These are phyloP conservation scores for Lipomyces japonicus DNA, from an alignment of 805 yeast genomes.

Conservation along the genomic window DNA sequence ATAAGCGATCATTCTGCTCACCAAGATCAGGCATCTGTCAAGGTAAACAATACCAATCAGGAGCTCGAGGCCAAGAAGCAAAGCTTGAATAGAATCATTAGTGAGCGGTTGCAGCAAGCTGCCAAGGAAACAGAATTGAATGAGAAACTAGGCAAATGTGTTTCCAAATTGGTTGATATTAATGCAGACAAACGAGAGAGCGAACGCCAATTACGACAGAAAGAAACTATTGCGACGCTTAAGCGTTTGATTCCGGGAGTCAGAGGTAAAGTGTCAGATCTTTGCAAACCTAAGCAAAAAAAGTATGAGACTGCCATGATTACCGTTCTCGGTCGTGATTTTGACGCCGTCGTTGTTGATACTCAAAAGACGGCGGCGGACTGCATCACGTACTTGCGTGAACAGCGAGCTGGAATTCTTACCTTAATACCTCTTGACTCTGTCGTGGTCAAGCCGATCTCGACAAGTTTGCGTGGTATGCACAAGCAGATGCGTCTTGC, in stretches of 20 bases:
- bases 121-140: conserved; percentile 58
- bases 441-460: conserved; percentile 55
- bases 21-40: conserved; percentile 34
- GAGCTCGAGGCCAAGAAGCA: conserved; percentile 30
- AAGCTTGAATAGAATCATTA: conserved; percentile 7
- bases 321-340: conserved; percentile 70
- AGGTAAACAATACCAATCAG: conserved; percentile 31
- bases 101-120: conserved; percentile 28
- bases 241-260: conserved; percentile 81
- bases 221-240: conserved; percentile 69
- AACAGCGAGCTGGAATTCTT: conserved; percentile 78
- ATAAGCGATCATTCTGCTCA: conserved; percentile 41
- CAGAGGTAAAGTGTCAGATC: conserved; percentile 71
- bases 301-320: conserved; percentile 71
- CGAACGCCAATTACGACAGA: conserved; percentile 58
- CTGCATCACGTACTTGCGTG: conserved; percentile 75
- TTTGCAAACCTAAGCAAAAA: conserved; percentile 70
- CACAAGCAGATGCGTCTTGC: conserved; percentile 55
- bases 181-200: conserved; percentile 75
- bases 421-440: conserved; percentile 86
- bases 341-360: conserved; percentile 84
- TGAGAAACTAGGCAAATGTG: conserved; percentile 56
- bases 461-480: conserved; percentile 48
- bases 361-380: conserved; percentile 61
- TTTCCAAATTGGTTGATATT: conserved; percentile 62